Evolutionary conservation across 345 rosid species (phyloP).

Genomic region (Anacardium occidentale): DNA sequence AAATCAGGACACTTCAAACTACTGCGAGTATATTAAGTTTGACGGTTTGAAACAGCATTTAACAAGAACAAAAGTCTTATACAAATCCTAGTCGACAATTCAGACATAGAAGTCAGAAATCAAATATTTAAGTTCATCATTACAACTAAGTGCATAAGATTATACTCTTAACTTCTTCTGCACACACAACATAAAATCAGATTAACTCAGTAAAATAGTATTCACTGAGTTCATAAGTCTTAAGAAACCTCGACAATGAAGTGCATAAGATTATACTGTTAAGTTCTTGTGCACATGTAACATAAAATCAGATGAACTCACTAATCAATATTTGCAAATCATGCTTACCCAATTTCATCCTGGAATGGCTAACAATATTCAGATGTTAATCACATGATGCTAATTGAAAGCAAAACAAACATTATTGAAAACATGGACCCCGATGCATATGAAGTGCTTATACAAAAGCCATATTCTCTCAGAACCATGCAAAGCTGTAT

Average conservation of each 20-base stretch:
- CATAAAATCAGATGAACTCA: not conserved
- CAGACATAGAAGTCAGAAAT: not conserved
- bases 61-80: not conserved
- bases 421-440: not conserved
- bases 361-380: not conserved
- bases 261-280: no score
- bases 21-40: not conserved
- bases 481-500: not conserved
- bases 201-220: not conserved
- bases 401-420: not conserved
- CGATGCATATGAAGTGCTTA: not conserved
- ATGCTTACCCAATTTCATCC: no score
- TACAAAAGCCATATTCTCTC: not conserved
- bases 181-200: not conserved
- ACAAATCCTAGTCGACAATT: not conserved
- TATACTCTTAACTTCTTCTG: not conserved
- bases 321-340: no score
- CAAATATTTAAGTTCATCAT: not conserved
- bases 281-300: not conserved
- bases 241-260: no score
- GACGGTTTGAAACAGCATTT: not conserved
- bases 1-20: not conserved
- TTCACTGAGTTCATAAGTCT: no score
- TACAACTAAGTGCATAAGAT: not conserved
- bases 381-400: not conserved